phyloP scores from a whole-genome alignment of 768 basidiomycete genomes.

The Asterophora lycoperdoides region DNA sequence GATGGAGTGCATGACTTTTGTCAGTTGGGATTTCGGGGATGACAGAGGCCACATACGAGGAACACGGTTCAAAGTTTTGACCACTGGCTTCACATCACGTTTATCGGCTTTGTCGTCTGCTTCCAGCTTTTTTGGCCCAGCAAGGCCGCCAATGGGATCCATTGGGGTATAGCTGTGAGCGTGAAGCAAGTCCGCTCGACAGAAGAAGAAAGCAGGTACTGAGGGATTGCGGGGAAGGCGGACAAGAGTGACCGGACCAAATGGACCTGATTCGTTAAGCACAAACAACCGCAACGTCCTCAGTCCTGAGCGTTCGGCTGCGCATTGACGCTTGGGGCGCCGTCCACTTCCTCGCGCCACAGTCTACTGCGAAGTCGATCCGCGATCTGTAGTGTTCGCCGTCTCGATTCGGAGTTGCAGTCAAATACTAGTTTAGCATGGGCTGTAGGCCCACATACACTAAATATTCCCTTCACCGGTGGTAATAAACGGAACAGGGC shows the following conservation, averaged over 20 bases:
- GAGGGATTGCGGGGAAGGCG: conserved; percentile 17
- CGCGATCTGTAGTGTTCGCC: no score
- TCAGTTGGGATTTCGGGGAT: conserved; percentile 11
- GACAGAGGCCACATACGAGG: conserved; percentile 58
- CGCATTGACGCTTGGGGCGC: no score
- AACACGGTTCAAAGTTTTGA: conserved; percentile 79
- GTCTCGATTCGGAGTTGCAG: no score
- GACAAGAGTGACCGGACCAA: conserved; percentile 17
- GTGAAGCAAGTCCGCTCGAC: conserved; percentile 15
- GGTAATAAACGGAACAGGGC: not conserved
- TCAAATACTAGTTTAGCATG: no score
- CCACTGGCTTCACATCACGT: conserved; percentile 66
- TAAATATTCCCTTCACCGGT: not conserved
- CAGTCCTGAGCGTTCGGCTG: not conserved
- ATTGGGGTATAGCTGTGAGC: conserved; percentile 21
- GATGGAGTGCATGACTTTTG: conserved; percentile 16
- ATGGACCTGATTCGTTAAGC: conserved; percentile 22
- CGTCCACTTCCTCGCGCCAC: no score
- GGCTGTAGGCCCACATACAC: no score
- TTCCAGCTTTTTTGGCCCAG: conserved; percentile 58
- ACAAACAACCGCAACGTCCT: conserved; percentile 18
- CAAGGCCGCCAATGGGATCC: conserved; percentile 30
- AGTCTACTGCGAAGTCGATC: no score
- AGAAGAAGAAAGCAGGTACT: conserved; percentile 12
- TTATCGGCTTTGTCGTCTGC: conserved; percentile 55